Conservation (phyloP, 768 basidiomycete genomes). For the Plicaturopsis crispa region DNA sequence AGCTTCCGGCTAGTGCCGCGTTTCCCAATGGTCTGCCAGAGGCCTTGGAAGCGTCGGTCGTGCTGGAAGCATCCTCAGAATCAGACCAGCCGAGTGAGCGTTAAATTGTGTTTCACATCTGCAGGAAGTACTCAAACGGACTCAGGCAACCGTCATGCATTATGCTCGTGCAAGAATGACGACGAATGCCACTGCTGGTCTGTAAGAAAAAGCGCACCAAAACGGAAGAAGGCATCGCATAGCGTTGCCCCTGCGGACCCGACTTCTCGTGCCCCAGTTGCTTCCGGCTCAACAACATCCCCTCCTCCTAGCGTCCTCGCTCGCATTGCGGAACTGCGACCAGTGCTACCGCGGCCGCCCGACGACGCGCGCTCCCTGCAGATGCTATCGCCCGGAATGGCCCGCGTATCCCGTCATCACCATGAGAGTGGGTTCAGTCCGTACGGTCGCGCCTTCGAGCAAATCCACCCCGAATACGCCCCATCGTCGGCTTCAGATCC, state of each 20-base stretch:
- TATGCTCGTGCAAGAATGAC: slow-evolving; percentile 14
- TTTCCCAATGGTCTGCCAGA: slow-evolving; percentile 74
- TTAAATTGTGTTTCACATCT: neutral
- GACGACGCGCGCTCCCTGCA: slow-evolving; percentile 13
- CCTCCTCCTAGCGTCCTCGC: slow-evolving; percentile 39
- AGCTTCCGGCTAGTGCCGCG: slow-evolving; percentile 63
- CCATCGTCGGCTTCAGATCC: slow-evolving; percentile 20
- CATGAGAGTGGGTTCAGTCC: slow-evolving; percentile 51
- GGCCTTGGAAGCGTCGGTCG: slow-evolving; percentile 60
- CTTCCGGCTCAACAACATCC: slow-evolving; percentile 7
- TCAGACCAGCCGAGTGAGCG: slow-evolving; percentile 44
- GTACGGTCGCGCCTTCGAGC: slow-evolving; percentile 61
- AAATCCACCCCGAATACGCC: slow-evolving; percentile 19
- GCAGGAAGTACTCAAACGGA: neutral
- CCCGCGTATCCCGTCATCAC: slow-evolving; percentile 33
- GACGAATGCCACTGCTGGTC: slow-evolving; percentile 52
- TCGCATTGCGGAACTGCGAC: slow-evolving; percentile 58
- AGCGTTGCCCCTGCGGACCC: too few species aligned
- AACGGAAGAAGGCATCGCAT: slow-evolving; percentile 22
- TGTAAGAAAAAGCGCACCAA: slow-evolving; percentile 36
- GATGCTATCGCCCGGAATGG: slow-evolving; percentile 39
- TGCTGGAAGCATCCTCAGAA: slow-evolving; percentile 37
- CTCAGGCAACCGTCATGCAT: neutral
- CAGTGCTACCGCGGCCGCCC: slow-evolving; percentile 60
- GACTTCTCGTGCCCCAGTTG: too few species aligned